Percentiles rank a stretch among this genome's conserved stretches.
Conservation (phyloP, 805 yeast species). For the Suhomyces emberorum region DNA sequence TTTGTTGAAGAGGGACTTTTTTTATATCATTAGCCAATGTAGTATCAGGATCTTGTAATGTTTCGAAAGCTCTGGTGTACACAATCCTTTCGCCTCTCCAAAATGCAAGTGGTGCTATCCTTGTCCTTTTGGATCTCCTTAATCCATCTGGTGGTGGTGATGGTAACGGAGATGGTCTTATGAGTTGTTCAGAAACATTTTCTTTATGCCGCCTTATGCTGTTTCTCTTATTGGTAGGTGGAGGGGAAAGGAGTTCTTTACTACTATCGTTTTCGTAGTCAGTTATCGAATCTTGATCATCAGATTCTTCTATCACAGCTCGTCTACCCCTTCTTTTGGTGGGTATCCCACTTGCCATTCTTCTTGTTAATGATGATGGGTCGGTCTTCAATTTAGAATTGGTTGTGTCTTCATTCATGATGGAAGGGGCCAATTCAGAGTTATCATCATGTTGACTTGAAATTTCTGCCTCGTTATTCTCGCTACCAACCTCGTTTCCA, state of each 20-base stretch:
- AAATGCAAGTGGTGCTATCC: conserved; percentile 69
- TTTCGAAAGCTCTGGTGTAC: conserved; percentile 41
- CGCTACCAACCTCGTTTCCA: too few species aligned
- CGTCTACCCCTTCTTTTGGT: conserved; percentile 7
- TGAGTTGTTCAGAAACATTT: conserved; percentile 1
- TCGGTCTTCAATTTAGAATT: conserved; percentile 13
- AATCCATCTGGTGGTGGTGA: conserved; percentile 47
- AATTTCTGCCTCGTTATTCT: conserved; percentile 2
- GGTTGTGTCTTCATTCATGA: conserved; percentile 4
- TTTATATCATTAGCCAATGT: conserved; percentile 30
- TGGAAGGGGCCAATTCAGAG: neutral
- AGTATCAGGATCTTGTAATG: conserved; percentile 42
- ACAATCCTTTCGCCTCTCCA: conserved; percentile 82
- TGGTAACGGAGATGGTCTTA: conserved; percentile 32
- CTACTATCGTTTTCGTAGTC: conserved; percentile 4
- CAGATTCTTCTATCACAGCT: conserved; percentile 12
- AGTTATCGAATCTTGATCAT: conserved; percentile 21
- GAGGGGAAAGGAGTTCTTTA: conserved; percentile 11
- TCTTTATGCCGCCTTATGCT: conserved; percentile 10
- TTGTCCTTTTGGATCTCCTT: conserved; percentile 64
- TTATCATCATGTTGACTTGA: too few species aligned
- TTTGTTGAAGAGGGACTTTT: conserved; percentile 50
- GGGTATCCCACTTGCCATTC: conserved; percentile 28
- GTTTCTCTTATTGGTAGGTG: conserved; percentile 11
- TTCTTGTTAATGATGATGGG: conserved; percentile 28